A percentile compares a stretch with the other conserved stretches of the same genome.
These are phyloP conservation scores for Cyberlindnera bimundalis DNA, from an alignment of 805 yeast genomes.

Conservation along the genomic window DNA sequence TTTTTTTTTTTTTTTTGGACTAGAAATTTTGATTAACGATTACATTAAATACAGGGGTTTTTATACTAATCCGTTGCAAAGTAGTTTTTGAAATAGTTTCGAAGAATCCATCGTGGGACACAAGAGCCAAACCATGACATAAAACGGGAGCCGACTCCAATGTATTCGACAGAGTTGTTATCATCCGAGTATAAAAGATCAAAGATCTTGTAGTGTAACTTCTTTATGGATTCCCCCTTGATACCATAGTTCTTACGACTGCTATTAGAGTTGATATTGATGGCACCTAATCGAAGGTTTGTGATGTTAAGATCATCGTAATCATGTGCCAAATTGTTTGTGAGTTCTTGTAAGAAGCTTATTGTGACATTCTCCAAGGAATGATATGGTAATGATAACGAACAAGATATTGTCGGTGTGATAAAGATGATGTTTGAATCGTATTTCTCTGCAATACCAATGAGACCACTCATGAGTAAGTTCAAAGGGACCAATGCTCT, in stretches of 20 bases:
- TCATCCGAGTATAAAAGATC: slow-evolving; percentile 23
- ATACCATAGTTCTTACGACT: slow-evolving; percentile 20
- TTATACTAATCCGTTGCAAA: slow-evolving; percentile 2
- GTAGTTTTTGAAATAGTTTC: slow-evolving; percentile 16
- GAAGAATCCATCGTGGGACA: slow-evolving; percentile 24
- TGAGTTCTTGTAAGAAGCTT: slow-evolving; percentile 38
- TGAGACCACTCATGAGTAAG: slow-evolving; percentile 51
- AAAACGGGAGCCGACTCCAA: slow-evolving; percentile 26
- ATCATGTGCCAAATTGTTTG: slow-evolving; percentile 35
- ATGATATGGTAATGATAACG: slow-evolving; percentile 57
- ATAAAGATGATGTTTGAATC: slow-evolving; percentile 47
- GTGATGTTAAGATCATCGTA: slow-evolving; percentile 41
- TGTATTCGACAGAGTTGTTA: slow-evolving; percentile 17
- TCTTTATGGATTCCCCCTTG: slow-evolving; percentile 21
- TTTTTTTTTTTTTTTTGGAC: too few species aligned
- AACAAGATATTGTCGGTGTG: slow-evolving; percentile 53
- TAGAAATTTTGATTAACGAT: too few species aligned
- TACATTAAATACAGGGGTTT: too few species aligned
- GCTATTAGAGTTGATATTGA: slow-evolving; percentile 35
- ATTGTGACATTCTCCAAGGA: slow-evolving; percentile 58
- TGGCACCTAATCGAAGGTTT: slow-evolving; percentile 45
- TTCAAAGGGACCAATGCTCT: slow-evolving; percentile 47
- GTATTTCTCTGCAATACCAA: slow-evolving; percentile 50
- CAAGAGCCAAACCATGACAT: slow-evolving; percentile 17
- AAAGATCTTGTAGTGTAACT: slow-evolving; percentile 23